These are phyloP conservation scores for Peribolospora kevripleyi DNA, from an alignment of 768 basidiomycete genomes.

Conservation along the genomic window DNA sequence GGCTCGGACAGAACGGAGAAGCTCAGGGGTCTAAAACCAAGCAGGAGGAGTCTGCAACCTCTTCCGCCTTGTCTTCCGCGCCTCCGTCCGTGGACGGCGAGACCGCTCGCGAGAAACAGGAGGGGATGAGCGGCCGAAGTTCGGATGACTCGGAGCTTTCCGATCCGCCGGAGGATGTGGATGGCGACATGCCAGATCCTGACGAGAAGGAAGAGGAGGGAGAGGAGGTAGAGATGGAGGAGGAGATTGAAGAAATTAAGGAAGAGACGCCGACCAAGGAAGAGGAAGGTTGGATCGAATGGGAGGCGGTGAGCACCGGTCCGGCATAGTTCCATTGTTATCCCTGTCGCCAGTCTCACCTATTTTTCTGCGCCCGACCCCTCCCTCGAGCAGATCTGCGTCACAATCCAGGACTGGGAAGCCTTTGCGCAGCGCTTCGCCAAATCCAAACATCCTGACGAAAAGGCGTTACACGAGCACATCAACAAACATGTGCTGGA, in stretches of 20 bases:
- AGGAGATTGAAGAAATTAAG: background rate
- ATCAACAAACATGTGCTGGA: slow-evolving; percentile 16
- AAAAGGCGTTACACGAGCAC: slow-evolving; percentile 16
- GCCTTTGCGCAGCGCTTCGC: slow-evolving; percentile 18
- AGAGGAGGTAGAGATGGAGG: slow-evolving; percentile 6
- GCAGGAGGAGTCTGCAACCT: too few relatives aligned
- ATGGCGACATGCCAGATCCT: background rate
- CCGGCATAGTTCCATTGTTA: too few relatives aligned
- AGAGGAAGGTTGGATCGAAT: slow-evolving; percentile 15
- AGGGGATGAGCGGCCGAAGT: too few relatives aligned
- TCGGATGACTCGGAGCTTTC: too few relatives aligned
- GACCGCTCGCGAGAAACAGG: too few relatives aligned
- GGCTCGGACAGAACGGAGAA: slow-evolving; percentile 6
- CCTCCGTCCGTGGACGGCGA: too few relatives aligned
- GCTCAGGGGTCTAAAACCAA: too few relatives aligned
- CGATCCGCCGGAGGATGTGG: too few relatives aligned
- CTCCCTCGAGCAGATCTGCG: slow-evolving; percentile 16
- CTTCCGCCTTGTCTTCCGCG: too few relatives aligned
- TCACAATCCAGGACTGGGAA: slow-evolving; percentile 20
- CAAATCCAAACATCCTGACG: slow-evolving; percentile 16
- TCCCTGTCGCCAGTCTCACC: too few relatives aligned
- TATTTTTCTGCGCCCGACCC: too few relatives aligned
- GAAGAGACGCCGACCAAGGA: background rate
- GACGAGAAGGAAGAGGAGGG: background rate
- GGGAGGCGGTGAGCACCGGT: slow-evolving; percentile 17